Evolutionary conservation across 1,139 yeast genomes (phyloP), one percentile per base, ranked within the genome.

Genomic region (Debaryomyces sp.): DNA sequence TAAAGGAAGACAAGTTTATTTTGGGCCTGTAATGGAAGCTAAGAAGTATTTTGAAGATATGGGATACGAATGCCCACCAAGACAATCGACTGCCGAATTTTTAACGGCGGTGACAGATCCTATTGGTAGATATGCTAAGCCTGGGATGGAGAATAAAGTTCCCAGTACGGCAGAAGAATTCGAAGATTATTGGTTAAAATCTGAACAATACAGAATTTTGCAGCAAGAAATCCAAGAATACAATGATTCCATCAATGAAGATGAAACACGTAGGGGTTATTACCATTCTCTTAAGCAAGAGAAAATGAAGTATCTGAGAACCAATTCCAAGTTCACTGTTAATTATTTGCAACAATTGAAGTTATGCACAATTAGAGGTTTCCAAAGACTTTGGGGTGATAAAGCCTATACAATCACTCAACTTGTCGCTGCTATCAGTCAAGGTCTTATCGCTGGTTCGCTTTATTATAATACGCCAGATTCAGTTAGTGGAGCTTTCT

Each of bases 91-190:
- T 18, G 82, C 86, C 10, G 89, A 84, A 57, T 85, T 83, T 56
- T 72, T 85, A 64, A 84, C 89, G n/a, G 78, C 89, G n/a, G 75
- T 84, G 32, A 84, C 89, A 23, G 83, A 80, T 51, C 85, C 85
- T 34, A 66, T 66, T 41, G 84, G 81, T 24, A 70, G 85, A 55
- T 56, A 57, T 43, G 61, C 71, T 9, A 66, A 61, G 46, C 59
- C 65, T 13, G 89, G 87, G 1, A 79, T 60, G 57, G 86, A 80
- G 58, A 66, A 67, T 40, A 73, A 65, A 52, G 84, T 83, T 33
- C 89, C 89, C 13, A 64, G 66, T 47, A 78, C 84, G 18, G 78
- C 87, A 18, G 74, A 73, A 24, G 86, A 84, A 50, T 84, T 84
- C 63, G 84, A 78, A 56, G 61, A 59, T 15, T 74, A 73, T 58